These are phyloP conservation scores for Beta corolliflora DNA, from an alignment of 179 eudicot species.

Conservation along the genomic window DNA sequence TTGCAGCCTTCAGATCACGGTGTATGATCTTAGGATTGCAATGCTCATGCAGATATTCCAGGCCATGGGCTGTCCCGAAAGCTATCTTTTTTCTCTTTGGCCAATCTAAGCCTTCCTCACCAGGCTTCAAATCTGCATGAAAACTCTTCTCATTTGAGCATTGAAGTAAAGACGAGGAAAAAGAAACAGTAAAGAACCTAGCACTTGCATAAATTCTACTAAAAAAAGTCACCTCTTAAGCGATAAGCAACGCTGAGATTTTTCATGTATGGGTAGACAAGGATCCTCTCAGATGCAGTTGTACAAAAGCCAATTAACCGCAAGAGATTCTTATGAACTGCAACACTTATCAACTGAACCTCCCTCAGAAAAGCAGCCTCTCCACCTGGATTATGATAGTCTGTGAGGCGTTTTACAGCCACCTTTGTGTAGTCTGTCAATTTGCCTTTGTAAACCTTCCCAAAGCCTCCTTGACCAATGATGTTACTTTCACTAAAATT, in stretches of 20 bases:
- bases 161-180: not conserved
- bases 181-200: not conserved
- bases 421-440: slow-evolving; percentile 63
- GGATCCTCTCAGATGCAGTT: slow-evolving; percentile 77
- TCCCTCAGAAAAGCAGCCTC: slow-evolving; percentile 93
- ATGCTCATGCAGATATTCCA: slow-evolving; percentile 90
- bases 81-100: slow-evolving; percentile 73
- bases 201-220: not conserved
- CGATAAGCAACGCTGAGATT: slow-evolving; percentile 91
- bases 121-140: slow-evolving; percentile 65
- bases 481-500: slow-evolving; percentile 72
- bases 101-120: slow-evolving; percentile 89
- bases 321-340: slow-evolving; percentile 90
- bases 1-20: slow-evolving; percentile 95
- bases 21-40: slow-evolving; percentile 96
- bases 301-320: slow-evolving; percentile 91
- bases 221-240: slow-evolving; percentile 58
- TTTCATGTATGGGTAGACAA: slow-evolving; percentile 93
- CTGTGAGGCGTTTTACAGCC: slow-evolving; percentile 86
- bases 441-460: slow-evolving; percentile 83
- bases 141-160: not conserved
- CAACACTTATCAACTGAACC: slow-evolving; percentile 82
- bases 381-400: slow-evolving; percentile 79
- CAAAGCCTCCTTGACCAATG: slow-evolving; percentile 96
- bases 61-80: slow-evolving; percentile 85